Evolutionary conservation across 1,139 yeast genomes (phyloP), one percentile per base, ranked within the genome.

Genomic region (Suhomyces bribrorum): DNA sequence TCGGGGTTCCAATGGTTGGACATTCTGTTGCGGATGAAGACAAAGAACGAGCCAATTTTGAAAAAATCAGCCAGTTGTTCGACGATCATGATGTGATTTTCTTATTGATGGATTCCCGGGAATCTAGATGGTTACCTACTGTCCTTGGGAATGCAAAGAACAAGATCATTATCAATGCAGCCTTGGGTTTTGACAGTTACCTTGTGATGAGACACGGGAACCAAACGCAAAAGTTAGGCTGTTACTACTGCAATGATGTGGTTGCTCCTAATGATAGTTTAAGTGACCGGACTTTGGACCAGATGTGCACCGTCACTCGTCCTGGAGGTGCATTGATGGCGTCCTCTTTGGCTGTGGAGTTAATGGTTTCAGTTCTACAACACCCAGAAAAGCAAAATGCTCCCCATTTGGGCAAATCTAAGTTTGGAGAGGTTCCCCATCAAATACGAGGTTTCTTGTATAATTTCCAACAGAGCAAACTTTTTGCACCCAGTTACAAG

Each of bases 271-370:
- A 81, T 5, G 96, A 92, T 57, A 84, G 95, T 45, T 65, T 87
- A 13, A 74, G 87, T 0, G 95, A 89, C 54, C 70, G 96, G 36
- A 86, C 97, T 0, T 65, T 92, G 44, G 99, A 92, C 61, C 97
- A 92, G 59, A 92, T 92, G 97, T 92, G 99, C 57, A 92, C 98
- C 0, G 98, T 92, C 1, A 92, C 98, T 0, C 69, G 98, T 31
- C 98, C 99, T 0, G 98, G 99, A 0, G 90, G 85, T 0, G 96
- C 98, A 0, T 66, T 86, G 53, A 66, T 88, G 61, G 97, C 98
- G 0, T 77, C 96, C 0, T 80, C 97, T 0, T 66, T 83, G 30
- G 96, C 96, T 0, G 95, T 88, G 0, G 98, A 92, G 56, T 64
- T 94, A 9, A 59, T 87, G 47, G 85, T 87, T 0, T 80, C 95